phyloP scores from a whole-genome alignment of 768 basidiomycete species.

The Naganishia randhawae region DNA sequence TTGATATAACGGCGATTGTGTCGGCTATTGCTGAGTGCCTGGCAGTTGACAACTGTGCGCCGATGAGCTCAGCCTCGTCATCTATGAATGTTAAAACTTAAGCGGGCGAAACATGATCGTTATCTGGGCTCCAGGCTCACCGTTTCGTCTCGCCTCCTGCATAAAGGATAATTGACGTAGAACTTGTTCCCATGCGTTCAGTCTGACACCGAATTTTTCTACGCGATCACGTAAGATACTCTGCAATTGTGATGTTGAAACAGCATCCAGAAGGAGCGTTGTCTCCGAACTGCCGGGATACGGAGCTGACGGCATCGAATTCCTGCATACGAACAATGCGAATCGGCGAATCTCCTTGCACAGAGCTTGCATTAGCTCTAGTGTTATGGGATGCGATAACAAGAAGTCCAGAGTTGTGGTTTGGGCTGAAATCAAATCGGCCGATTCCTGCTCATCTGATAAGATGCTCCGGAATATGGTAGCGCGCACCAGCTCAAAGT shows the following conservation, averaged over 20 bases:
- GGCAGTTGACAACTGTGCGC: neutral
- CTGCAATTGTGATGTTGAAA: constrained; percentile 11
- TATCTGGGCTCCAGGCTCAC: neutral
- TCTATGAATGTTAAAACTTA: neutral
- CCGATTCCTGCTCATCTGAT: neutral
- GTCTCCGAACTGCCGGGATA: constrained; percentile 9
- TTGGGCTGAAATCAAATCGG: neutral
- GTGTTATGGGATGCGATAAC: constrained; percentile 1
- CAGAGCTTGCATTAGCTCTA: neutral
- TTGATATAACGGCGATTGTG: neutral
- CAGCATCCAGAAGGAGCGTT: neutral
- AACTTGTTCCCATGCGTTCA: neutral
- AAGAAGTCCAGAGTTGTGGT: constrained; percentile 6
- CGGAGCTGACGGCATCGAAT: neutral
- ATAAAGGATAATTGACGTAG: neutral
- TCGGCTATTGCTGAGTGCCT: neutral
- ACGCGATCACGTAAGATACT: constrained; percentile 6
- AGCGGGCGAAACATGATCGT: neutral
- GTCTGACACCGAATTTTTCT: neutral
- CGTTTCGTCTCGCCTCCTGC: neutral
- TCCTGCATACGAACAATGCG: constrained; percentile 7
- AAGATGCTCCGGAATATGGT: neutral
- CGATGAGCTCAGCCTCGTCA: constrained; percentile 1
- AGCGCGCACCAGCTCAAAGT: constrained; percentile 12
- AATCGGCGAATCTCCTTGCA: constrained; percentile 14